These are phyloP conservation scores for Epichloe coenophiala DNA, from an alignment of 2,329 filamentous ascomycete genomes.

Conservation along the genomic window DNA sequence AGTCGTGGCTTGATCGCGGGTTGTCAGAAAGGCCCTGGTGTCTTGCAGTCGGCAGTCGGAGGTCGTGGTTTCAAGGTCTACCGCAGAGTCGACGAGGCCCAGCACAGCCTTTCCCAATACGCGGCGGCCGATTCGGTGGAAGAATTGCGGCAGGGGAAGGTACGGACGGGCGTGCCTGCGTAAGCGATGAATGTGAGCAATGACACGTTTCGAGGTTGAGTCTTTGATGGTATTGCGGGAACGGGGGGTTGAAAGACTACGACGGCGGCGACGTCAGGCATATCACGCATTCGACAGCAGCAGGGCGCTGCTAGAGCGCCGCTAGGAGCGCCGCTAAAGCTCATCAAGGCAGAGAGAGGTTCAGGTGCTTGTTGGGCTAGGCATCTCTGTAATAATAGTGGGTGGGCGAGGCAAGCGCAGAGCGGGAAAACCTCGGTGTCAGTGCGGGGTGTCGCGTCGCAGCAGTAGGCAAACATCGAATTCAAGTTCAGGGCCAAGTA, in stretches of 20 bases:
- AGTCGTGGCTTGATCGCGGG: not conserved
- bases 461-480: too few relatives aligned
- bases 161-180: conserved; percentile 1
- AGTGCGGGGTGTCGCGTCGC: not conserved
- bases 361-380: too few relatives aligned
- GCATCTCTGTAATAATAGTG: too few relatives aligned
- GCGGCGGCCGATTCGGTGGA: conserved; percentile 1
- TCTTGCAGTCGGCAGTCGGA: not conserved
- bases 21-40: not conserved
- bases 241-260: not conserved
- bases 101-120: conserved; percentile 2
- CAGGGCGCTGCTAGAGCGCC: not conserved
- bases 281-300: not conserved
- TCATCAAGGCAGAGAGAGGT: not conserved
- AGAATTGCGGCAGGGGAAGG: conserved; percentile 3
- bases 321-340: not conserved
- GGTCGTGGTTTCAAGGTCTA: not conserved
- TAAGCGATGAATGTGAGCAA: conserved; percentile 1
- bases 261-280: conserved; percentile 3
- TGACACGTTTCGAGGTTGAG: not conserved
- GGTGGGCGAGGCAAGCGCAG: not conserved
- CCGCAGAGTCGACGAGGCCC: not conserved
- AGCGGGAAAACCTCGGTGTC: conserved; percentile 2
- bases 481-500: too few relatives aligned
- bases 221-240: not conserved